Conservation (phyloP, 352 stramenopile genomes). For the Elongisporangium senticosum region DNA sequence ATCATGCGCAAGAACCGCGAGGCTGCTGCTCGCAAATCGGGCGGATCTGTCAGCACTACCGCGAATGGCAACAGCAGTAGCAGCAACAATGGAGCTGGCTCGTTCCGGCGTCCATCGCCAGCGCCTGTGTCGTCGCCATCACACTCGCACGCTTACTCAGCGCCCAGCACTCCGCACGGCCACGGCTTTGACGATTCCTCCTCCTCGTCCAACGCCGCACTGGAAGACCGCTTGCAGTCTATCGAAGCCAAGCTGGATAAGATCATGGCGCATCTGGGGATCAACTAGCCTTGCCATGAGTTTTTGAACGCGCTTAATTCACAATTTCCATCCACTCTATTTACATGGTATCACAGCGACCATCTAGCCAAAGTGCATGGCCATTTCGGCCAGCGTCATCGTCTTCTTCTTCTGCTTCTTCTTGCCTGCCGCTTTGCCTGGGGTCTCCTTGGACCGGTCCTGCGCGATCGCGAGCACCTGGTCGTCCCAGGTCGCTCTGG, state of each 20-base stretch:
- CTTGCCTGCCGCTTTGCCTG: conserved; percentile 27
- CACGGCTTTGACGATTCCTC: conserved; percentile 7
- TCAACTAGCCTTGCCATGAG: conserved; percentile 24
- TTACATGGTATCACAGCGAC: conserved; percentile 5
- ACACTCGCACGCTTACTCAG: conserved; percentile 25
- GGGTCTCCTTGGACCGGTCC: conserved; percentile 25
- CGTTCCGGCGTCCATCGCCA: conserved; percentile 7
- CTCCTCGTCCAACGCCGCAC: conserved; percentile 6
- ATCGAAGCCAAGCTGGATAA: conserved; percentile 89
- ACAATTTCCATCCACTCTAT: neutral
- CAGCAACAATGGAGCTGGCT: neutral
- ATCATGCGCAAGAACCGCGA: conserved; percentile 89
- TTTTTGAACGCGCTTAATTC: neutral
- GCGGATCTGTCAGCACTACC: conserved; percentile 1
- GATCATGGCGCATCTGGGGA: conserved; percentile 82
- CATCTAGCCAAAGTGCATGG: conserved; percentile 70
- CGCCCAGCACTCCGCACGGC: conserved; percentile 43
- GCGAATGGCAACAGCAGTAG: conserved; percentile 10
- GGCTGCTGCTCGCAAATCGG: conserved; percentile 56
- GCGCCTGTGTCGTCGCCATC: neutral
- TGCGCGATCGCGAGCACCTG: conserved; percentile 69
- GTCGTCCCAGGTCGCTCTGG: conserved; percentile 77
- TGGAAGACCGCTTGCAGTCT: conserved; percentile 59
- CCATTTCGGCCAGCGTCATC: conserved; percentile 74
- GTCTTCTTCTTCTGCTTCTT: conserved; percentile 85